phyloP scores from a whole-genome alignment of 495 filamentous ascomycete genomes.

The Monascus purpureus region DNA sequence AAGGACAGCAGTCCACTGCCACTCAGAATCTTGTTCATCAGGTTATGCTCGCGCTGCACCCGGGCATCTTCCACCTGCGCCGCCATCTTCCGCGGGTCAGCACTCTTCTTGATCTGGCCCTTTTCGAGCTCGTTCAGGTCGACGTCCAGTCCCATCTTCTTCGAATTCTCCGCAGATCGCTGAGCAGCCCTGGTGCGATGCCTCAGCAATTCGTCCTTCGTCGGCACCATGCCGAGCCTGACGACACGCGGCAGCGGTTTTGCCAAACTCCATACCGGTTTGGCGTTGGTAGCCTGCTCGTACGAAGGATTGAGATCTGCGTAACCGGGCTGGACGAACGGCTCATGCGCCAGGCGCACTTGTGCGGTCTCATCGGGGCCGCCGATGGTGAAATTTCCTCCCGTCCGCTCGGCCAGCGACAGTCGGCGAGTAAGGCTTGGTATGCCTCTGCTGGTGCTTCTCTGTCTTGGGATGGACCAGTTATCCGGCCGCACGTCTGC shows the following conservation, averaged over 20 bases:
- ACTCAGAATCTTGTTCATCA: slow-evolving; percentile 23
- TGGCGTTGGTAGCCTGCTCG: slow-evolving; percentile 22
- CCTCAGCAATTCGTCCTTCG: slow-evolving; percentile 22
- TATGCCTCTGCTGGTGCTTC: slow-evolving; percentile 5
- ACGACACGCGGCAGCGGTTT: slow-evolving; percentile 36
- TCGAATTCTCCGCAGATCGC: slow-evolving; percentile 21
- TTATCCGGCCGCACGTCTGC: no score
- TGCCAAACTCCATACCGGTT: slow-evolving; percentile 35
- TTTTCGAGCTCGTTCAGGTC: slow-evolving; percentile 26
- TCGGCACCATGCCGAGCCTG: slow-evolving; percentile 30
- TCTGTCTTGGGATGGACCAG: background rate
- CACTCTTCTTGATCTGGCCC: slow-evolving; percentile 17
- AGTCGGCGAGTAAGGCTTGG: slow-evolving; percentile 17
- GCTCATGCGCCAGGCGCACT: slow-evolving; percentile 20
- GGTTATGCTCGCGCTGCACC: slow-evolving; percentile 24
- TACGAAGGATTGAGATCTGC: slow-evolving; percentile 31
- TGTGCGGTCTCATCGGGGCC: slow-evolving; percentile 25
- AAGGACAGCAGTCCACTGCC: slow-evolving; percentile 15
- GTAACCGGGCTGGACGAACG: slow-evolving; percentile 31
- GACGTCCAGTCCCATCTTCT: slow-evolving; percentile 20
- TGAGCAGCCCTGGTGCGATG: slow-evolving; percentile 15
- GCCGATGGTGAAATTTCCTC: slow-evolving; percentile 23
- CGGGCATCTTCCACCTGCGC: slow-evolving; percentile 30
- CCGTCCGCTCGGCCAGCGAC: slow-evolving; percentile 16
- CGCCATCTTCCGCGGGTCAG: slow-evolving; percentile 25